A percentile compares a stretch with the other conserved stretches of the same genome.
Conservation (phyloP, 768 basidiomycete species). For the Pleurotus citrinopileatus region DNA sequence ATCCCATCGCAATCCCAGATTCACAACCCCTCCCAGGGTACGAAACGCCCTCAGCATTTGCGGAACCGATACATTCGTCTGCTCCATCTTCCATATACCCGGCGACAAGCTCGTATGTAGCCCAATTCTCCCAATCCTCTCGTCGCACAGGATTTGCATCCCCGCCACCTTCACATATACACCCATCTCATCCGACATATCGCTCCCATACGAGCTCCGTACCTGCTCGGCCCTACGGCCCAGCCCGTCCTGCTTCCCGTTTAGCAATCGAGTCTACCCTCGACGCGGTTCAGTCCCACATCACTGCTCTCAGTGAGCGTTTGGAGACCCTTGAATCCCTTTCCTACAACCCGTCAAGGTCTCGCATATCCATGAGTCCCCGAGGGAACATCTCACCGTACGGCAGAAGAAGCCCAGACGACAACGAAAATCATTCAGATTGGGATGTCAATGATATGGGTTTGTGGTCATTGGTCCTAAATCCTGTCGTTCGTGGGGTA, state of each 20-base stretch:
- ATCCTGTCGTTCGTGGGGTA: conserved; percentile 55
- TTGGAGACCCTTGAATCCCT: conserved; percentile 66
- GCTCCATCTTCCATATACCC: conserved; percentile 35
- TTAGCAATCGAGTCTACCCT: conserved; percentile 69
- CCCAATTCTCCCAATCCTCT: conserved; percentile 36
- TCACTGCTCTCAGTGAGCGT: conserved; percentile 80
- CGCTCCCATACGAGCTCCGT: conserved; percentile 30
- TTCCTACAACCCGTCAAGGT: conserved; percentile 35
- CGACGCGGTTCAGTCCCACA: conserved; percentile 76
- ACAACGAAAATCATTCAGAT: conserved; percentile 28
- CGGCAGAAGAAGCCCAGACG: conserved; percentile 42
- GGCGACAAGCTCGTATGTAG: conserved; percentile 32
- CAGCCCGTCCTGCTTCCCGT: conserved; percentile 44
- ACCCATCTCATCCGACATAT: conserved; percentile 33
- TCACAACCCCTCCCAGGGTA: conserved; percentile 73
- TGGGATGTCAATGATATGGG: conserved; percentile 85
- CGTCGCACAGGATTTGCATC: conserved; percentile 33
- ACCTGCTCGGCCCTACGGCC: conserved; percentile 31
- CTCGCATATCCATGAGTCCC: conserved; percentile 37
- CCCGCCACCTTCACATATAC: conserved; percentile 29
- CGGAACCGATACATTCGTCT: conserved; percentile 37
- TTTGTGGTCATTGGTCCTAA: conserved; percentile 74
- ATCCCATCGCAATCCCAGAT: conserved; percentile 46
- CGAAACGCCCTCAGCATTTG: conserved; percentile 74
- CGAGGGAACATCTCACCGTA: conserved; percentile 35